Conservation (phyloP, 2,329 filamentous ascomycete species). For the Juglanconis oblonga region DNA sequence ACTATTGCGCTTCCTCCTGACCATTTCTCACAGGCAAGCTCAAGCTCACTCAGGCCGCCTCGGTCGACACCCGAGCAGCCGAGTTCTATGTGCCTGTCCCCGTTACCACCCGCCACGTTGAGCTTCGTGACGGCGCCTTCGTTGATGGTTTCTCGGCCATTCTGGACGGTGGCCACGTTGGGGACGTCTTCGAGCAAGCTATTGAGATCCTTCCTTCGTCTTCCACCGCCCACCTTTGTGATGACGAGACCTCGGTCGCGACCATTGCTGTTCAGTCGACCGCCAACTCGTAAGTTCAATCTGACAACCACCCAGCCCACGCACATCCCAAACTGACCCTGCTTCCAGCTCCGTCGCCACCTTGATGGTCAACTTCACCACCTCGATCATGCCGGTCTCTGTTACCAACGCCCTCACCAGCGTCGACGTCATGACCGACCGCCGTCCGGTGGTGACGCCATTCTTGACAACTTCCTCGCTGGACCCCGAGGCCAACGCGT, state of each 20-base stretch:
- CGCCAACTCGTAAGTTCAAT: slow-evolving; percentile 1
- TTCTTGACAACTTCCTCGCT: background rate
- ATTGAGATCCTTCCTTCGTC: background rate
- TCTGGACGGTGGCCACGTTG: background rate
- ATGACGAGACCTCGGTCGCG: background rate
- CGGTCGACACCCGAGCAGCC: no score
- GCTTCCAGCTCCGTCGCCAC: background rate
- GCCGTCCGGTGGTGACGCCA: background rate
- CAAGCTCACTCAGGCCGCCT: background rate
- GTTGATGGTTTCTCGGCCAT: background rate
- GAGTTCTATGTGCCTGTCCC: background rate
- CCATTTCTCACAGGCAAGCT: background rate
- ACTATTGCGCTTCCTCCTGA: background rate
- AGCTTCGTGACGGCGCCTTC: background rate
- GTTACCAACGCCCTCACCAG: background rate
- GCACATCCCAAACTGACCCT: background rate
- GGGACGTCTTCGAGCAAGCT: background rate
- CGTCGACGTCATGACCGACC: background rate
- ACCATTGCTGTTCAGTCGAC: background rate
- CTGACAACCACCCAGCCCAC: background rate
- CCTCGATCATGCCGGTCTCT: background rate
- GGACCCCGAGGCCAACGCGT: background rate
- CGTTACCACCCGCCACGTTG: background rate
- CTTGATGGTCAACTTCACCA: background rate
- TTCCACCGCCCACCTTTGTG: background rate